Percentiles rank a stretch among this genome's conserved stretches.
phyloP scores from a whole-genome alignment of 1,284 basidiomycete species.

The Ganoderma leucocontextum region DNA sequence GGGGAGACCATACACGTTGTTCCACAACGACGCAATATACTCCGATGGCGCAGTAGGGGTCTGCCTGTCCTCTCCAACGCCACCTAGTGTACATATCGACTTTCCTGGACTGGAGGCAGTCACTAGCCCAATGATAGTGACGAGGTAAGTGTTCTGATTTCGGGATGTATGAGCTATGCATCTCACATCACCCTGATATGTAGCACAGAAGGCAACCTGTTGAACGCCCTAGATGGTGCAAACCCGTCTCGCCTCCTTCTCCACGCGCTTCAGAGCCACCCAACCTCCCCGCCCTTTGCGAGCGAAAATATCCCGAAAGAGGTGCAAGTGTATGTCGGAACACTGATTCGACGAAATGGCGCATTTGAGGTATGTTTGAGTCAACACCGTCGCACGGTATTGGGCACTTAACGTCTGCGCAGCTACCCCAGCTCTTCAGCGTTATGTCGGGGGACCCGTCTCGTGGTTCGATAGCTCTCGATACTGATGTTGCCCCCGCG shows the following conservation, averaged over 20 bases:
- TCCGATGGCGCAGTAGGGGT: slow-evolving; percentile 77
- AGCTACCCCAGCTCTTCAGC: slow-evolving; percentile 58
- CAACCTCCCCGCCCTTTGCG: not conserved
- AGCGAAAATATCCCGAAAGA: slow-evolving; percentile 24
- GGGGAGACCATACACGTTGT: slow-evolving; percentile 80
- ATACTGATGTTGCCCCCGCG: slow-evolving; percentile 65
- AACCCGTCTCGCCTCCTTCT: slow-evolving; percentile 82
- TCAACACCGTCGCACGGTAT: not conserved
- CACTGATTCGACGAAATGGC: slow-evolving; percentile 39
- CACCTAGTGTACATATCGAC: slow-evolving; percentile 44
- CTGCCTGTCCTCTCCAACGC: slow-evolving; percentile 45
- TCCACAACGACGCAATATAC: slow-evolving; percentile 64
- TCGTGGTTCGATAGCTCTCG: slow-evolving; percentile 78
- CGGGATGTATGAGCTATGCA: not conserved
- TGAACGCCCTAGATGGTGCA: slow-evolving; percentile 65
- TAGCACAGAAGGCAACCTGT: slow-evolving; percentile 83
- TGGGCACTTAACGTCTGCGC: not conserved
- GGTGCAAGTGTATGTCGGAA: slow-evolving; percentile 56
- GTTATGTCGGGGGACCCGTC: slow-evolving; percentile 85
- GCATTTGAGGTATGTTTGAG: slow-evolving; percentile 38
- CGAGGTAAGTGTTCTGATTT: slow-evolving; percentile 50
- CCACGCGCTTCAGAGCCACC: slow-evolving; percentile 55
- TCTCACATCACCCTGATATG: not conserved
- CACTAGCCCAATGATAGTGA: slow-evolving; percentile 61
- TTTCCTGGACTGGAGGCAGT: slow-evolving; percentile 66